phyloP scores from a whole-genome alignment of 345 rosid species.

The Arabis alpina region DNA sequence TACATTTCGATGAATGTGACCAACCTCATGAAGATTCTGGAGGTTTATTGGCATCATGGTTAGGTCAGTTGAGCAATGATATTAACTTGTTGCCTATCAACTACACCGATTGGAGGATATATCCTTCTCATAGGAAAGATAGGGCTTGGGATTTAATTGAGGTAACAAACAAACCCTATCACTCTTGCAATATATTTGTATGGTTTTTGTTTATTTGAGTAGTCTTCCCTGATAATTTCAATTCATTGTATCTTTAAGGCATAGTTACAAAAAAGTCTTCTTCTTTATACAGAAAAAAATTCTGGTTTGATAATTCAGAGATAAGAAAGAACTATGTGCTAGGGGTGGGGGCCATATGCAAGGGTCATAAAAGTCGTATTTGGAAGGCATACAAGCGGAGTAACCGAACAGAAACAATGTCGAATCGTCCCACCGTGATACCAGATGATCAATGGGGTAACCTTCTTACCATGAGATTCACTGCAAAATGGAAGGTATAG shows the following conservation, averaged over 20 bases:
- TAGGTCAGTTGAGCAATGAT: background rate
- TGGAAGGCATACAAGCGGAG: background rate
- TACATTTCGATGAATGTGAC: background rate
- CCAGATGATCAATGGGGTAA: background rate
- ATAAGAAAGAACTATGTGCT: background rate
- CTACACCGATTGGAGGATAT: background rate
- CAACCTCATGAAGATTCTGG: constrained; percentile 5
- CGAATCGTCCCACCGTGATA: background rate
- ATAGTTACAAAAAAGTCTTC: too few relatives aligned
- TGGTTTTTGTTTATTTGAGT: background rate
- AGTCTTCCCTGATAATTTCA: background rate
- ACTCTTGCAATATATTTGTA: background rate
- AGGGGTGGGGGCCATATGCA: background rate
- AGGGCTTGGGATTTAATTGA: background rate
- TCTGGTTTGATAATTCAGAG: background rate
- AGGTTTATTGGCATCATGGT: constrained; percentile 13
- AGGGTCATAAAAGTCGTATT: background rate
- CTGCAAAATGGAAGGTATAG: background rate
- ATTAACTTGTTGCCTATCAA: background rate
- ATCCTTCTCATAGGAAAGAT: background rate
- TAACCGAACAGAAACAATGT: background rate
- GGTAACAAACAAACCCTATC: background rate
- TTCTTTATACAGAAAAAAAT: background rate
- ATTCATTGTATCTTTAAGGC: too few relatives aligned
- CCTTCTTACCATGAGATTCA: background rate